Evolutionary conservation across 352 stramenopile genomes (phyloP).

Genomic region (Phytophthora aleatoria): DNA sequence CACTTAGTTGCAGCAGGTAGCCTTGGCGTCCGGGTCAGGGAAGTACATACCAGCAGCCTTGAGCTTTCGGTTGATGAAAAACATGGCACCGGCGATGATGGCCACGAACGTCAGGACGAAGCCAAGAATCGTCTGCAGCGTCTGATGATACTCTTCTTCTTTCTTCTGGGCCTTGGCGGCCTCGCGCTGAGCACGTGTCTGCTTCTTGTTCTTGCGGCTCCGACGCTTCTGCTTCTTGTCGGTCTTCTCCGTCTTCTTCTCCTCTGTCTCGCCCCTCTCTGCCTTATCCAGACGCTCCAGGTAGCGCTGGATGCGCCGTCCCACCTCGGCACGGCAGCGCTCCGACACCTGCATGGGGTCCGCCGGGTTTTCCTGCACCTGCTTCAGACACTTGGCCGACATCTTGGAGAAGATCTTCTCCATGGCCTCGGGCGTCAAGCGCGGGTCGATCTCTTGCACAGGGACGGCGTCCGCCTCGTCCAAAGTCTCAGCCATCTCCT

Average conservation of each 20-base stretch:
- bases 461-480: constrained; percentile 20
- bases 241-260: constrained; percentile 35
- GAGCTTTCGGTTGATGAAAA: constrained; percentile 86
- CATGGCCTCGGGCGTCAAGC: constrained; percentile 64
- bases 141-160: constrained; percentile 68
- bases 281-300: constrained; percentile 51
- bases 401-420: constrained; percentile 77
- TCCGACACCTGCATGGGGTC: constrained; percentile 70
- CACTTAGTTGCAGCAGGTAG: constrained; percentile 57
- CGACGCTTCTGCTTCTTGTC: constrained; percentile 53
- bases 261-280: constrained; percentile 40
- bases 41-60: constrained; percentile 85
- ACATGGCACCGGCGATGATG: constrained; percentile 56
- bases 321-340: constrained; percentile 62
- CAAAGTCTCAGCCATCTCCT: constrained; percentile 17
- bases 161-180: constrained; percentile 65
- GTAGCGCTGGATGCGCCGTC: constrained; percentile 66
- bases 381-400: constrained; percentile 70
- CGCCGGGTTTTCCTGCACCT: constrained; percentile 72
- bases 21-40: constrained; percentile 58
- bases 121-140: constrained; percentile 68
- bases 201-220: constrained; percentile 74
- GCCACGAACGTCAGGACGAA: constrained; percentile 75
- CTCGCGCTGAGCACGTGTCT: constrained; percentile 54
- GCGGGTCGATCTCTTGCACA: constrained; percentile 40